phyloP scores from a whole-genome alignment of 140 eudicot genomes.

The Bidens hawaiensis region DNA sequence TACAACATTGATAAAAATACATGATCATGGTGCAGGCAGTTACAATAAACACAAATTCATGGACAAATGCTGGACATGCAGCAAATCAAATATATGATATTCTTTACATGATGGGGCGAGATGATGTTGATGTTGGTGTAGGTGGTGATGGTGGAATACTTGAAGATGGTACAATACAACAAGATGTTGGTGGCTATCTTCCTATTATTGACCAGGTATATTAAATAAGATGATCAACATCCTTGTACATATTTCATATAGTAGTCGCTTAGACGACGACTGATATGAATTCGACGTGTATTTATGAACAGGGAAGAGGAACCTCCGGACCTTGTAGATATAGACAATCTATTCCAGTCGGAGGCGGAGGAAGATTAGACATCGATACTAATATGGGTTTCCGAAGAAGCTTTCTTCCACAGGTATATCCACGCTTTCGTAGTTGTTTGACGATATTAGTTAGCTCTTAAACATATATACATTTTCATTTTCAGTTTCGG shows the following conservation, averaged over 20 bases:
- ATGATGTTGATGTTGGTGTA: conserved; percentile 76
- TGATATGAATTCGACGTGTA: background rate
- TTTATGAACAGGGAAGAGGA: conserved; percentile 40
- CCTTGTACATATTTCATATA: background rate
- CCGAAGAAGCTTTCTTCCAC: conserved; percentile 74
- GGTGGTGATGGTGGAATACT: conserved; percentile 95
- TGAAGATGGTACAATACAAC: conserved; percentile 53
- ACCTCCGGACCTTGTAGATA: conserved; percentile 85
- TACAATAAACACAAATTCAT: conserved; percentile 62
- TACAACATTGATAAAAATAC: too few relatives aligned
- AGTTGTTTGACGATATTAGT: background rate
- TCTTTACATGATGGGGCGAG: conserved; percentile 89
- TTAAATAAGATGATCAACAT: background rate
- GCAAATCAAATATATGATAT: conserved; percentile 74
- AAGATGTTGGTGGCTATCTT: conserved; percentile 85
- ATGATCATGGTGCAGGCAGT: conserved; percentile 51
- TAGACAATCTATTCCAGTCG: conserved; percentile 77
- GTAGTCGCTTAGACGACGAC: background rate
- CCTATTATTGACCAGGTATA: conserved; percentile 88
- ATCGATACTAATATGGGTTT: conserved; percentile 65
- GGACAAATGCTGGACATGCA: conserved; percentile 83
- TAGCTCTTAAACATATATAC: background rate
- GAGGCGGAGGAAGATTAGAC: conserved; percentile 59
- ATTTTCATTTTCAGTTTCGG: background rate
- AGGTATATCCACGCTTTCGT: conserved; percentile 30